These are phyloP conservation scores for Phytophthora crassamura DNA, from an alignment of 352 stramenopile species.

Conservation along the genomic window DNA sequence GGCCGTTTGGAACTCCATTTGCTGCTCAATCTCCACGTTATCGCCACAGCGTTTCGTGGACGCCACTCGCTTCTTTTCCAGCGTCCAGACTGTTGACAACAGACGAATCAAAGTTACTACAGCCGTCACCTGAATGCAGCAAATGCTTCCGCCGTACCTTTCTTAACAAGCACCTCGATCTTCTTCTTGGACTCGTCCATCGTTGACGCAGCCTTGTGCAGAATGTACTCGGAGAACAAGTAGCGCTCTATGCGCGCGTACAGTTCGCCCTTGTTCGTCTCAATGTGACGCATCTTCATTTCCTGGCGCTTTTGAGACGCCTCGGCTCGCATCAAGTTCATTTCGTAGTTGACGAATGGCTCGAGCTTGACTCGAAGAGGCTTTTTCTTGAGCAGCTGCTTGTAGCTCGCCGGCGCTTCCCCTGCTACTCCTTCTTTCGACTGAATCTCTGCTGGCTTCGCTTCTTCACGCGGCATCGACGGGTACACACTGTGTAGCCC, in stretches of 20 bases:
- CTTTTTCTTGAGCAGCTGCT: constrained; percentile 52
- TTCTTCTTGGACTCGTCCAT: constrained; percentile 70
- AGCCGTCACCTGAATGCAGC: not conserved
- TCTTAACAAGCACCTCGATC: constrained; percentile 70
- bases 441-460: constrained; percentile 2
- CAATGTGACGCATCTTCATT: constrained; percentile 86
- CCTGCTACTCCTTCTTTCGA: constrained; percentile 14
- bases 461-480: constrained; percentile 27
- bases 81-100: constrained; percentile 50
- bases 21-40: constrained; percentile 61
- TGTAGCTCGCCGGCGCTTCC: constrained; percentile 25
- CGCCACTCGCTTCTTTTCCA: constrained; percentile 68
- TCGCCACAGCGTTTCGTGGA: constrained; percentile 64
- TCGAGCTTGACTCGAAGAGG: constrained; percentile 79
- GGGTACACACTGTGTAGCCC: constrained; percentile 50
- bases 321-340: constrained; percentile 79
- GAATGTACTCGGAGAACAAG: constrained; percentile 80
- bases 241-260: constrained; percentile 76
- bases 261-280: constrained; percentile 84
- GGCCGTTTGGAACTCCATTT: constrained; percentile 75
- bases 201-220: constrained; percentile 67
- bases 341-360: constrained; percentile 85
- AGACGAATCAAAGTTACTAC: constrained; percentile 2
- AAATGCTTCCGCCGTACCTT: constrained; percentile 50
- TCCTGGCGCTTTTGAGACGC: constrained; percentile 83